Evolutionary conservation across 495 filamentous ascomycete genomes (phyloP).

Genomic region (Terfezia claveryi): DNA sequence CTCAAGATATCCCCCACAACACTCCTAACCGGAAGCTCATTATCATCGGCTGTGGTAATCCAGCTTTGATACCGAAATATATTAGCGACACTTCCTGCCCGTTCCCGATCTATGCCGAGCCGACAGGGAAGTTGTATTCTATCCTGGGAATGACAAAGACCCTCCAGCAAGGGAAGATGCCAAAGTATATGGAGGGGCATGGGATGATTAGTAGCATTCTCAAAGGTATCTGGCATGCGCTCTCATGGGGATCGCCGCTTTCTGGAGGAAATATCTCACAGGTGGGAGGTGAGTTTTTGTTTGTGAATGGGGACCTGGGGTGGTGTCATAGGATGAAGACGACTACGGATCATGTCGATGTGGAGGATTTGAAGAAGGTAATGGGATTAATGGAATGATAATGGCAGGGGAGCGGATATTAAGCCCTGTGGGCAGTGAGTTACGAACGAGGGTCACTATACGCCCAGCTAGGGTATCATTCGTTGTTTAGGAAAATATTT

Average conservation of each 20-base stretch:
- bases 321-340: constrained; percentile 76
- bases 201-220: constrained; percentile 25
- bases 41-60: constrained; percentile 54
- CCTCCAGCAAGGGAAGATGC: constrained; percentile 36
- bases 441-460: too few species aligned
- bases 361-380: constrained; percentile 31
- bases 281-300: constrained; percentile 69
- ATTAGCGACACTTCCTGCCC: constrained; percentile 36
- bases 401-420: too few species aligned
- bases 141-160: constrained; percentile 49
- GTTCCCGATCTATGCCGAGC: constrained; percentile 70
- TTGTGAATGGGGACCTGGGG: constrained; percentile 32
- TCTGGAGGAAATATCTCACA: constrained; percentile 47
- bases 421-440: too few species aligned
- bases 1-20: too few species aligned
- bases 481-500: too few species aligned
- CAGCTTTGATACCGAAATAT: constrained; percentile 49
- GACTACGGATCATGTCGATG: constrained; percentile 56
- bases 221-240: constrained; percentile 31
- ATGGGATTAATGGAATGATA: background rate
- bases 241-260: constrained; percentile 33
- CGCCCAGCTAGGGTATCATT: too few species aligned
- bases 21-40: constrained; percentile 21
- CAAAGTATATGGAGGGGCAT: constrained; percentile 39
- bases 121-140: constrained; percentile 43